phyloP scores from a whole-genome alignment of 148 eudicot species.

The Diospyros lotus region DNA sequence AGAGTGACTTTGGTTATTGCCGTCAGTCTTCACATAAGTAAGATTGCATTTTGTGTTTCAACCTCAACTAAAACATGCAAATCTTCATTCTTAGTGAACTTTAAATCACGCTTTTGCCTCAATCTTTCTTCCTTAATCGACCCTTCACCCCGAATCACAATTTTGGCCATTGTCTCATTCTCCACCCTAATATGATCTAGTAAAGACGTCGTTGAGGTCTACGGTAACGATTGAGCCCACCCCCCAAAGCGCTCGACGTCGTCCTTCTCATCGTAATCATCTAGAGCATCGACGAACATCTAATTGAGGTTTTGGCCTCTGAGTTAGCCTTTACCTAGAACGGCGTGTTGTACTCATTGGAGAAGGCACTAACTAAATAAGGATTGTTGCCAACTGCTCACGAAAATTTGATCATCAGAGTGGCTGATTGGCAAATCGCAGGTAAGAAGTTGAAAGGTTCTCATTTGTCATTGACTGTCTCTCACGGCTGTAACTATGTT shows the following conservation, averaged over 20 bases:
- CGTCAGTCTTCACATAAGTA: too few relatives aligned
- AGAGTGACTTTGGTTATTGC: too few relatives aligned
- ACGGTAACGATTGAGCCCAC: neutral
- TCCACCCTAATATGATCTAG: slow-evolving; percentile 73
- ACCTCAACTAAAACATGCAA: too few relatives aligned
- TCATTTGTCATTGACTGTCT: neutral
- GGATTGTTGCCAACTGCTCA: slow-evolving; percentile 39
- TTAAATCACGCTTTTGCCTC: slow-evolving; percentile 17
- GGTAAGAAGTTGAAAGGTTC: slow-evolving; percentile 73
- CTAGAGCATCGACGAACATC: slow-evolving; percentile 61
- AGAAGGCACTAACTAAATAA: slow-evolving; percentile 19
- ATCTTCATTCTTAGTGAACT: neutral
- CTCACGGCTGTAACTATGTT: too few relatives aligned
- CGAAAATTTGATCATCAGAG: slow-evolving; percentile 66
- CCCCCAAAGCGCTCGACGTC: slow-evolving; percentile 6
- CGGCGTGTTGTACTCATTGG: slow-evolving; percentile 29
- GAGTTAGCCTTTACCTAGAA: slow-evolving; percentile 4
- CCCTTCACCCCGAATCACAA: slow-evolving; percentile 21
- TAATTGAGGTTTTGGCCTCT: slow-evolving; percentile 30
- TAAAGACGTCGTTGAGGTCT: slow-evolving; percentile 13
- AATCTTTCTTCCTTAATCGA: slow-evolving; percentile 18
- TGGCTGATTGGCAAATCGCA: slow-evolving; percentile 63
- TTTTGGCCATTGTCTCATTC: slow-evolving; percentile 27
- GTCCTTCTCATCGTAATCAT: slow-evolving; percentile 37
- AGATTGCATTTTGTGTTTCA: too few relatives aligned